Conservation (phyloP, 2,329 filamentous ascomycete genomes). For the Thermochaetoides dissita region DNA sequence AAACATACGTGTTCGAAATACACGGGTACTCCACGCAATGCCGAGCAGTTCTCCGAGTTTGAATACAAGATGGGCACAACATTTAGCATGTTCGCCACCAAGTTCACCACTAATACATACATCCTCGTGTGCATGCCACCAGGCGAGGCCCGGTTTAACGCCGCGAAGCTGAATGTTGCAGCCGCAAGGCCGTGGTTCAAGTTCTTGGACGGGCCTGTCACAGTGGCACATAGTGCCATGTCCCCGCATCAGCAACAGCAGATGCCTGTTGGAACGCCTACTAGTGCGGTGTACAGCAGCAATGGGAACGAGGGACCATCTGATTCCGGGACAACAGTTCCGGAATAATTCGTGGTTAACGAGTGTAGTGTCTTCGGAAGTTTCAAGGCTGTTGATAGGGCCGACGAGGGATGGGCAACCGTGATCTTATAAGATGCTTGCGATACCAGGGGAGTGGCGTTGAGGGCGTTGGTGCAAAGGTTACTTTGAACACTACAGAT, state of each 20-base stretch:
- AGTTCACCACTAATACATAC: constrained; percentile 96
- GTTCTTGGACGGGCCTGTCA: constrained; percentile 43
- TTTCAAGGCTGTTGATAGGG: neutral
- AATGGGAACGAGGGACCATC: too few relatives aligned
- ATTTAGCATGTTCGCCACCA: constrained; percentile 89
- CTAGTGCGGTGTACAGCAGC: too few relatives aligned
- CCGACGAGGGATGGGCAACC: neutral
- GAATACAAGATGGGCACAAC: constrained; percentile 61
- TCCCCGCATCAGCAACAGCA: neutral
- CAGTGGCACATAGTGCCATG: constrained; percentile 9
- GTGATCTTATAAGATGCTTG: neutral
- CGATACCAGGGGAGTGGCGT: constrained; percentile 6
- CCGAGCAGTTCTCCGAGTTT: constrained; percentile 68
- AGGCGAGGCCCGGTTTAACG: constrained; percentile 81
- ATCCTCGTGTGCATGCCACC: constrained; percentile 84
- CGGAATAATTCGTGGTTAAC: too few relatives aligned
- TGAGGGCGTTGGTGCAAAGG: constrained; percentile 5
- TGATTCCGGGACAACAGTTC: too few relatives aligned
- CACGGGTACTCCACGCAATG: constrained; percentile 66
- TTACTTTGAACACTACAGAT: too few relatives aligned
- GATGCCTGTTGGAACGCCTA: too few relatives aligned
- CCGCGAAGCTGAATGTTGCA: constrained; percentile 78
- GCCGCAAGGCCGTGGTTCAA: constrained; percentile 73
- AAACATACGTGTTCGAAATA: constrained; percentile 72
- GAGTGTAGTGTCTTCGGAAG: too few relatives aligned